These are phyloP conservation scores for Metarhizium brunneum DNA, from an alignment of 2,329 filamentous ascomycete species.

Conservation along the genomic window DNA sequence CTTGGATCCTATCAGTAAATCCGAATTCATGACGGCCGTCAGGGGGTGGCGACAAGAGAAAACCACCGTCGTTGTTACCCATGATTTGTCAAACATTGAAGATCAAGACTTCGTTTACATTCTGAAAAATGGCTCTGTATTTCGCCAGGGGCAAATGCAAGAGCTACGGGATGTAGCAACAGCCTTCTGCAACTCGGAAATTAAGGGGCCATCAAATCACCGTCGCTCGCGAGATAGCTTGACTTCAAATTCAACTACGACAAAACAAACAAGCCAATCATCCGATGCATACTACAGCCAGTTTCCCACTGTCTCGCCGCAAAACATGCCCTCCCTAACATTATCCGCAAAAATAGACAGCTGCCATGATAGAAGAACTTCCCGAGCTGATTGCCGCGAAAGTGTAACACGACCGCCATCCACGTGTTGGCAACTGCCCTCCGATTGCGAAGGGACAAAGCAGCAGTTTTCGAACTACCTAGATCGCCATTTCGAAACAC, in stretches of 20 bases:
- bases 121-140: constrained; percentile 58
- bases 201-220: background rate
- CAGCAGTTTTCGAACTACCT: constrained; percentile 5
- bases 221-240: background rate
- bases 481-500: background rate
- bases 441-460: background rate
- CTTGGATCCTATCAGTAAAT: constrained; percentile 64
- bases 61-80: constrained; percentile 89
- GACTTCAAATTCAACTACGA: background rate
- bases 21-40: constrained; percentile 63
- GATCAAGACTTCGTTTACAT: constrained; percentile 71
- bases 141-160: constrained; percentile 48
- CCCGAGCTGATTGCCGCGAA: constrained; percentile 45
- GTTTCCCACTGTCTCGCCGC: background rate
- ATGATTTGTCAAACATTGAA: constrained; percentile 71
- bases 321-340: background rate
- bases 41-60: constrained; percentile 68
- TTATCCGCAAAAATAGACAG: background rate
- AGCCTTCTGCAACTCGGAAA: background rate
- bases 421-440: constrained; percentile 14
- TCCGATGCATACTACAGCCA: background rate
- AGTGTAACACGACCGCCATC: constrained; percentile 35
- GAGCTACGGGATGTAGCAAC: background rate
- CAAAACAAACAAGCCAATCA: background rate
- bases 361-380: background rate